Evolutionary conservation across 2,329 filamentous ascomycete species (phyloP).

Genomic region (Aspergillus sp.): DNA sequence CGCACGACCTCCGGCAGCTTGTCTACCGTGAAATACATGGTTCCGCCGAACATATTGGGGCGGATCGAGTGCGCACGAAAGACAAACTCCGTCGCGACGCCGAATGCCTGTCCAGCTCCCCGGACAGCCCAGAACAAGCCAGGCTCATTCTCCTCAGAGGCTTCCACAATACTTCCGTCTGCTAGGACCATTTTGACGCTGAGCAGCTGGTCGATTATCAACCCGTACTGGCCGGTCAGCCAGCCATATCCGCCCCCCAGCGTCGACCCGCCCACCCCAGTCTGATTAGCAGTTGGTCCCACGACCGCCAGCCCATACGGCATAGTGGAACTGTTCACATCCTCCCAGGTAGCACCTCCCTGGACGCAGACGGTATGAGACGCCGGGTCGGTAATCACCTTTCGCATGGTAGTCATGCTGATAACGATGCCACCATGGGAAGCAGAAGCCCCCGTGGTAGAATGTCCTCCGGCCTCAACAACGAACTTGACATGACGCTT

Average conservation of each 20-base stretch:
- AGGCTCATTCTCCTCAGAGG: not conserved
- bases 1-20: not conserved
- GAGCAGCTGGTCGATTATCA: not conserved
- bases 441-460: not conserved
- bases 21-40: not conserved
- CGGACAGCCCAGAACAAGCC: not conserved
- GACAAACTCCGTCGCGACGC: not conserved
- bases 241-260: not conserved
- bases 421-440: not conserved
- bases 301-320: not conserved
- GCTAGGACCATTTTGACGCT: not conserved
- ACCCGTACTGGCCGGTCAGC: not conserved
- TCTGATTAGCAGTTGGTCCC: not conserved
- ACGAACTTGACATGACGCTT: too few species aligned
- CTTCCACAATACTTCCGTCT: not conserved
- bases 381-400: not conserved
- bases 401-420: not conserved
- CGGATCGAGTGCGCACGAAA: not conserved
- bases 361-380: not conserved
- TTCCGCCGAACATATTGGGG: not conserved
- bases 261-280: not conserved
- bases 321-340: not conserved
- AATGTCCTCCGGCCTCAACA: too few species aligned
- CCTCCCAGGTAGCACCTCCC: not conserved
- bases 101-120: not conserved